Evolutionary conservation across 169 alveolate species (phyloP).

Genomic region (Amoebophrya sp.): DNA sequence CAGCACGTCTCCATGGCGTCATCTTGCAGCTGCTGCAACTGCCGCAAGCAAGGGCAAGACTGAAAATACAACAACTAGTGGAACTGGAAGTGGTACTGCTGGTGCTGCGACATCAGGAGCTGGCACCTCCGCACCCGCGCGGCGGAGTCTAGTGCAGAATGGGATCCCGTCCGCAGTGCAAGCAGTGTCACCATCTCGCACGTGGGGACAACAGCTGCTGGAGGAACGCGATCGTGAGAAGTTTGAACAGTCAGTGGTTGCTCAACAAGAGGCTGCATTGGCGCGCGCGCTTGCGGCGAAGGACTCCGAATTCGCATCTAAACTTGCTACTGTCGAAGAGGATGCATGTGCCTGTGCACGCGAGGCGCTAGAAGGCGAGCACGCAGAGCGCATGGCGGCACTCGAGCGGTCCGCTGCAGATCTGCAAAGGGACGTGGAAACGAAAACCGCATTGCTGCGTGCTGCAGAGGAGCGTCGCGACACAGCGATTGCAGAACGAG

Average conservation of each 20-base stretch:
- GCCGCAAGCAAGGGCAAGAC: too few species aligned
- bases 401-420: neutral
- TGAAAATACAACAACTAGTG: too few species aligned
- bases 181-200: too few species aligned
- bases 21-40: too few species aligned
- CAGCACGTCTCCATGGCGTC: too few species aligned
- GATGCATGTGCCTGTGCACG: too few species aligned
- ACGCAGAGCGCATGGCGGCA: neutral
- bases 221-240: neutral
- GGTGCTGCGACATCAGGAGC: too few species aligned
- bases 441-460: neutral
- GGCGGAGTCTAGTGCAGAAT: too few species aligned
- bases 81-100: too few species aligned
- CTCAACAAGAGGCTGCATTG: neutral
- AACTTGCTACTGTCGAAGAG: neutral
- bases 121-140: too few species aligned
- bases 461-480: too few species aligned
- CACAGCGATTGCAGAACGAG: neutral
- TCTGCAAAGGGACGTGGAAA: neutral
- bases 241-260: neutral
- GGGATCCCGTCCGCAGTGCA: too few species aligned
- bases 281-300: neutral
- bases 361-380: neutral
- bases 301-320: neutral
- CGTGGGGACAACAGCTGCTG: neutral